A percentile compares a stretch with the other conserved stretches of the same genome.
Conservation (phyloP, 169 alveolate species). For the Eimeria falciformis region DNA sequence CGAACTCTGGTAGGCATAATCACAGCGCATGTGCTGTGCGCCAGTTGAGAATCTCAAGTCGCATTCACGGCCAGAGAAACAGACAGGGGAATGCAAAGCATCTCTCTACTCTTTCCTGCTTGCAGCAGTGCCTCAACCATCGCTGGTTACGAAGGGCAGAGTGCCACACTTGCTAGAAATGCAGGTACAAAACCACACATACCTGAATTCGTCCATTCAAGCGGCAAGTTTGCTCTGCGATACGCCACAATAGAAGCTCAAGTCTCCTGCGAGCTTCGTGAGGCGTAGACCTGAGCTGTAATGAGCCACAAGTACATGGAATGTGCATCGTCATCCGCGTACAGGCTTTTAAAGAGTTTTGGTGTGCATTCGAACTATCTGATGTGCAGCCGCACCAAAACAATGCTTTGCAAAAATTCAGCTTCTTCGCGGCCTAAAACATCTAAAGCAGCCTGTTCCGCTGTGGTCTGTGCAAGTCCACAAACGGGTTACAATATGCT, state of each 20-base stretch:
- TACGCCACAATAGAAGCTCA: not conserved
- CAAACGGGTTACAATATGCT: not conserved
- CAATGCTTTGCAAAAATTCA: constrained; percentile 18
- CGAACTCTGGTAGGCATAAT: too few relatives aligned
- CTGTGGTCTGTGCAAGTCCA: constrained; percentile 5
- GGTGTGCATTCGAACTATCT: not conserved
- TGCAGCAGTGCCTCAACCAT: too few relatives aligned
- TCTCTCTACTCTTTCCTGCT: too few relatives aligned
- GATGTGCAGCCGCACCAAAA: constrained; percentile 1
- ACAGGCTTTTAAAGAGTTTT: not conserved
- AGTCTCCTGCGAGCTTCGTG: constrained; percentile 9
- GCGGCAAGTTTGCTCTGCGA: not conserved
- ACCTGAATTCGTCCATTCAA: too few relatives aligned
- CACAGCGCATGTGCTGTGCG: too few relatives aligned
- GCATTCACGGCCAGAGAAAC: too few relatives aligned
- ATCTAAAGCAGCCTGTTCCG: not conserved
- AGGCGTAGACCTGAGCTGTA: constrained; percentile 42
- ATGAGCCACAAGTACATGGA: not conserved
- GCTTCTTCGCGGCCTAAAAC: not conserved
- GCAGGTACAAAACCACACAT: too few relatives aligned
- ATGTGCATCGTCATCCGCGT: not conserved
- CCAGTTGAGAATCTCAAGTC: too few relatives aligned
- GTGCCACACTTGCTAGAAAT: too few relatives aligned
- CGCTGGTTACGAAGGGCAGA: too few relatives aligned
- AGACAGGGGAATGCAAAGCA: too few relatives aligned